These are phyloP conservation scores for Leucosporidium scottii DNA, from an alignment of 768 basidiomycete genomes.

Conservation along the genomic window DNA sequence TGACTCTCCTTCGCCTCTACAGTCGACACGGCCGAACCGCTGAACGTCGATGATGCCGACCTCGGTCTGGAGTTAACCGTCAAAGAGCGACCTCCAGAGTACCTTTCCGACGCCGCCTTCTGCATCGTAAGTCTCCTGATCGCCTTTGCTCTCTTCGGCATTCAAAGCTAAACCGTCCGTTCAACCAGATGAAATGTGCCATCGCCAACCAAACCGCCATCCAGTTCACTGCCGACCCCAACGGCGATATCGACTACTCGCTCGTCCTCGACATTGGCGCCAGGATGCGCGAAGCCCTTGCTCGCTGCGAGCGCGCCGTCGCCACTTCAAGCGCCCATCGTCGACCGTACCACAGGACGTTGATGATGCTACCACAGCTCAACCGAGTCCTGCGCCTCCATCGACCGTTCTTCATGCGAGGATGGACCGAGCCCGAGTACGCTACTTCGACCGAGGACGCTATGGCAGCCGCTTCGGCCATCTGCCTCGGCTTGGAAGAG, in stretches of 20 bases:
- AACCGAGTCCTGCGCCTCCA: not conserved
- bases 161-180: not conserved
- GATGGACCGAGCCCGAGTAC: not conserved
- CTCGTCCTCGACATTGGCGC: not conserved
- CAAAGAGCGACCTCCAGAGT: not conserved
- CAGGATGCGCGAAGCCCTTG: no score
- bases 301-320: no score
- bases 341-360: not conserved
- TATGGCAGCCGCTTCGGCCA: not conserved
- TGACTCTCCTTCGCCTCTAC: not conserved
- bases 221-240: not conserved
- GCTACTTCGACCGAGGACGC: not conserved
- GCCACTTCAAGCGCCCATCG: no score
- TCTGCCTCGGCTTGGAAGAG: not conserved
- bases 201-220: not conserved
- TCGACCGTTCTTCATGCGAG: not conserved
- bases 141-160: not conserved
- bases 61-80: not conserved
- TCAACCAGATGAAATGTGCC: not conserved
- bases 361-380: not conserved
- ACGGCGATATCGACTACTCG: not conserved
- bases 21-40: not conserved
- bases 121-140: not conserved
- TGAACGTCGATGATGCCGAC: constrained; percentile 2
- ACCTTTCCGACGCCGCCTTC: not conserved